phyloP scores from a whole-genome alignment of 2,329 filamentous ascomycete genomes.

The Pseudogymnoascus pannorum region DNA sequence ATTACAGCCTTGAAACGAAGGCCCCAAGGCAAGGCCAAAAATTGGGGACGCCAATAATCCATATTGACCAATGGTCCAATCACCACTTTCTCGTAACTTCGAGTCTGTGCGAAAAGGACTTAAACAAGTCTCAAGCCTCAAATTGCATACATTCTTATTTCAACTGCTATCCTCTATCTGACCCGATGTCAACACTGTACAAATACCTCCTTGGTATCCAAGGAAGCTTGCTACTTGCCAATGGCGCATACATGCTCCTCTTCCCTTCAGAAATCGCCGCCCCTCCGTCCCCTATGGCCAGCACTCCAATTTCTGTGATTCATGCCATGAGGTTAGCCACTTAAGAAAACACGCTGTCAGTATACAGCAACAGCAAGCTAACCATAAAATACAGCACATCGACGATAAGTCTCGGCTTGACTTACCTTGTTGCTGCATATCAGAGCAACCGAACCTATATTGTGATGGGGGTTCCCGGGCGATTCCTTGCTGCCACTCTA shows the following conservation, averaged over 20 bases:
- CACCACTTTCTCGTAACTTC: background rate
- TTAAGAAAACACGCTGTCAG: background rate
- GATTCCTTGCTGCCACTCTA: background rate
- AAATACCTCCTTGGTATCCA: background rate
- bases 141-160: background rate
- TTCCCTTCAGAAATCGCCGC: background rate
- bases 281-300: background rate
- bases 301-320: background rate
- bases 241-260: background rate
- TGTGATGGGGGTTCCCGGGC: background rate
- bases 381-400: background rate
- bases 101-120: background rate
- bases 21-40: too few relatives aligned
- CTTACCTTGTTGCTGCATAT: background rate
- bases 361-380: background rate
- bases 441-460: background rate
- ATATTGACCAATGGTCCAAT: background rate
- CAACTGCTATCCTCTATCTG: background rate
- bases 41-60: background rate
- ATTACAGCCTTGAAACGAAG: too few relatives aligned
- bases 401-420: background rate
- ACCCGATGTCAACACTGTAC: background rate
- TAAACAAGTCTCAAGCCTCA: background rate
- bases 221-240: background rate
- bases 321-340: background rate